Evolutionary conservation across 306 rosid species (phyloP).

Genomic region (Mucuna pruriens): DNA sequence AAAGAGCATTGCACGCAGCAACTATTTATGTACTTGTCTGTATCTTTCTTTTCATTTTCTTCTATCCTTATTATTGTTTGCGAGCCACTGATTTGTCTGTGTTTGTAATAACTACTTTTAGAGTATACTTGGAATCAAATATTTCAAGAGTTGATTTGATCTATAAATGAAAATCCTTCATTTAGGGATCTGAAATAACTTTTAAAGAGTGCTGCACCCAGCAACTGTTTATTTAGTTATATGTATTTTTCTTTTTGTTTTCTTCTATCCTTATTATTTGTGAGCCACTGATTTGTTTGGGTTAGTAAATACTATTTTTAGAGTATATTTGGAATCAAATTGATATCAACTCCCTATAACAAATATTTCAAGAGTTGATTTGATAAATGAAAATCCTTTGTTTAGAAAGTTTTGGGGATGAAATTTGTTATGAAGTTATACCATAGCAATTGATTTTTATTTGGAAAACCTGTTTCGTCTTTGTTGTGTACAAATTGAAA

Average conservation of each 20-base stretch:
- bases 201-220: background rate
- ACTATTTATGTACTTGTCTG: conserved; percentile 1
- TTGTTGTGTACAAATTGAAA: background rate
- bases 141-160: background rate
- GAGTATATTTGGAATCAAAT: conserved; percentile 1
- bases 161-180: too few species aligned
- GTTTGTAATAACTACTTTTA: background rate
- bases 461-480: background rate
- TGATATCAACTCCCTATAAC: too few species aligned
- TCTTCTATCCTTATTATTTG: background rate
- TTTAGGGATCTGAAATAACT: background rate
- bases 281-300: background rate
- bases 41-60: background rate
- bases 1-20: background rate
- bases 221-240: background rate
- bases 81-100: background rate
- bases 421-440: conserved; percentile 9
- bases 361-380: conserved; percentile 9
- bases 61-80: background rate
- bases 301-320: background rate
- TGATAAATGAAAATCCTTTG: background rate
- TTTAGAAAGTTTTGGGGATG: background rate
- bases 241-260: background rate
- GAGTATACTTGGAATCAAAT: background rate
- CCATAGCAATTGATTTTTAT: background rate